These are phyloP conservation scores for Cryptomeria japonica DNA, from an alignment of 75 land plant species.

Conservation along the genomic window DNA sequence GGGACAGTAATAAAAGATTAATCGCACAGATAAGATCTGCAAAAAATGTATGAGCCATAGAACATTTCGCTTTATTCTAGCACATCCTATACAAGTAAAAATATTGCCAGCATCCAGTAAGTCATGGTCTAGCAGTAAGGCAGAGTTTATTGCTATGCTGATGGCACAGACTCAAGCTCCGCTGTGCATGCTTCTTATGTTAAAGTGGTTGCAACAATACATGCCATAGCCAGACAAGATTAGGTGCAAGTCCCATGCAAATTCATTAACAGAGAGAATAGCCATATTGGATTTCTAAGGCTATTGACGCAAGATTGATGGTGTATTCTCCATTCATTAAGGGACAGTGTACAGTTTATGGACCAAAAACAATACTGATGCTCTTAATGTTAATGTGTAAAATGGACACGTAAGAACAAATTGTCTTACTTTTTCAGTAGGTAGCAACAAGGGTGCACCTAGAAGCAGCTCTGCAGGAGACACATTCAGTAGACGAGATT, in stretches of 20 bases:
- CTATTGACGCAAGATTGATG: neutral
- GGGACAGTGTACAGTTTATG: neutral
- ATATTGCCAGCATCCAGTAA: no score
- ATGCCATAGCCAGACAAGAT: neutral
- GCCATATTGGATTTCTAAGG: neutral
- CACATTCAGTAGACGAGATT: conserved; percentile 72
- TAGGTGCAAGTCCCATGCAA: neutral
- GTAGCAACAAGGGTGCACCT: conserved; percentile 63
- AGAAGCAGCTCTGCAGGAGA: conserved; percentile 86
- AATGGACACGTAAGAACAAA: neutral
- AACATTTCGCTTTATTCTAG: no score
- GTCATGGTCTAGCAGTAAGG: no score
- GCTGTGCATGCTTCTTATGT: neutral
- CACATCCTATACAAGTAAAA: no score
- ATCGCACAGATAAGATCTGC: no score
- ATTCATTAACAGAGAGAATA: neutral
- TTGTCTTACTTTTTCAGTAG: conserved; percentile 79
- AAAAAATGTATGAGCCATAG: no score
- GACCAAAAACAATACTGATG: neutral
- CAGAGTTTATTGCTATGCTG: no score
- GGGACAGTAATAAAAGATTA: no score
- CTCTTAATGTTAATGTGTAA: neutral
- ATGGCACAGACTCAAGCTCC: no score
- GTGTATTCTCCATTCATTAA: neutral
- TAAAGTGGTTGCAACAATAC: neutral